Conservation (phyloP, 371 early-diverging fungal species). For the Mucor lusitanicus region DNA sequence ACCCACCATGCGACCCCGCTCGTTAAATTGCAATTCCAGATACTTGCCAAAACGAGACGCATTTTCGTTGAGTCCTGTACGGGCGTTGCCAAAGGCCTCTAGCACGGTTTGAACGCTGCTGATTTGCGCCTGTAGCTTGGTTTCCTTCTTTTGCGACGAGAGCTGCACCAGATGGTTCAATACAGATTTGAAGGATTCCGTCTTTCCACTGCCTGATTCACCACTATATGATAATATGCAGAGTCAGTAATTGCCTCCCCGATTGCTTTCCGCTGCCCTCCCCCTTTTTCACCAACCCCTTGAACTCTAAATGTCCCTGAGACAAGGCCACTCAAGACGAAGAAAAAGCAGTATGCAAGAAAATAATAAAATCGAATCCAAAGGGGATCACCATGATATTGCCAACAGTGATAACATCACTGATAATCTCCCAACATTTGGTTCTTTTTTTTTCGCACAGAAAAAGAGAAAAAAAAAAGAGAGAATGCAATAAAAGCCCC, state of each 20-base stretch:
- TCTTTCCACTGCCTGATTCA: slow-evolving; percentile 91
- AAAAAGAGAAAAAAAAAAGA: neutral
- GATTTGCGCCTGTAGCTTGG: slow-evolving; percentile 76
- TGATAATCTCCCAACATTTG: neutral
- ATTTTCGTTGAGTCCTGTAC: slow-evolving; percentile 46
- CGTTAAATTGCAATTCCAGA: slow-evolving; percentile 91
- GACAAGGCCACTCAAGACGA: neutral
- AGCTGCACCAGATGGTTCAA: slow-evolving; percentile 73
- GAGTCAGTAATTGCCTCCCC: neutral
- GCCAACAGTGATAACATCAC: neutral
- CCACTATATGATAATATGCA: slow-evolving; percentile 68
- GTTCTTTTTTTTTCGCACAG: neutral
- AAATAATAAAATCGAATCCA: neutral
- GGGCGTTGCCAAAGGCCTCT: slow-evolving; percentile 89
- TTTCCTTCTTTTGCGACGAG: slow-evolving; percentile 79
- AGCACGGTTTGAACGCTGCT: slow-evolving; percentile 74
- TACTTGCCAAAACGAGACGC: slow-evolving; percentile 93
- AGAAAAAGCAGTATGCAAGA: neutral
- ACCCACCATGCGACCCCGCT: slow-evolving; percentile 85
- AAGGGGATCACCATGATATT: neutral
- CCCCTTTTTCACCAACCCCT: neutral
- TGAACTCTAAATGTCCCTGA: neutral
- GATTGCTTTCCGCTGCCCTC: neutral
- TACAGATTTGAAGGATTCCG: slow-evolving; percentile 65
- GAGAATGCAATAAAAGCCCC: slow-evolving; percentile 3